Evolutionary conservation across 495 filamentous ascomycete genomes (phyloP), one percentile per base, ranked within the genome.

Genomic region (Aspergillus baeticus): DNA sequence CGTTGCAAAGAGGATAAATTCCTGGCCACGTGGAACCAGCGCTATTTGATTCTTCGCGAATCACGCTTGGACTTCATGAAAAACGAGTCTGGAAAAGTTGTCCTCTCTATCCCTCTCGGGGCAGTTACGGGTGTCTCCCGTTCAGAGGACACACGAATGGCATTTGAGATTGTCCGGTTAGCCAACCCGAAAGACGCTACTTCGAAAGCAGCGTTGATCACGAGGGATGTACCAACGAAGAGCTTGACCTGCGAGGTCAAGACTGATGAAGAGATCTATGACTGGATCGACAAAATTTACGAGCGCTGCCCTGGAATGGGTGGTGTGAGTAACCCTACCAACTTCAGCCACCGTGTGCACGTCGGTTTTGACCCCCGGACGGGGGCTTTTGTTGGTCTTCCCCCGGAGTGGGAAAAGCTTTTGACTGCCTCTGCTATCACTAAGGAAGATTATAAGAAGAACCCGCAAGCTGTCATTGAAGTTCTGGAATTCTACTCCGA

Each of bases 251-350:
- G 96, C 60, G 89, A 89, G 66, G 89, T 98, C 59, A 96, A 96
- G 66, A 87, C 83, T 18, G 95, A 98, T 58, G 92, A 96, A 61
- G 94, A 98, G 60, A 84, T 97, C 34, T 98, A 98, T 67, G 91
- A 95, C 49, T 98, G 94, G 94, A 96, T 96, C 55, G 94, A 98
- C 68, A 88, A 89, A 68, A 94, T 98, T 59, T 97, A 96, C 67
- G 90, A 91, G 55, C 87, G 94, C 57, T 97, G 92, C 67, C 94
- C 94, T 1, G 93, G 91, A 44, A 96, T 96, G 91, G 92, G 94
- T 43, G 94, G 94, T 55, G 95, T 98, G 8, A 96, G 92, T 74
- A 96, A 96, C 69, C 94, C 94, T 3, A 96, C 95, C 51, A 96
- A 96, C 71, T 98, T 98, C 72, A 89, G 87, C 18, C 94, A 98